Evolutionary conservation across 139 green algal species (phyloP), one percentile per base, ranked within the genome.

Genomic region (Tetradesmus lagerheimii): DNA sequence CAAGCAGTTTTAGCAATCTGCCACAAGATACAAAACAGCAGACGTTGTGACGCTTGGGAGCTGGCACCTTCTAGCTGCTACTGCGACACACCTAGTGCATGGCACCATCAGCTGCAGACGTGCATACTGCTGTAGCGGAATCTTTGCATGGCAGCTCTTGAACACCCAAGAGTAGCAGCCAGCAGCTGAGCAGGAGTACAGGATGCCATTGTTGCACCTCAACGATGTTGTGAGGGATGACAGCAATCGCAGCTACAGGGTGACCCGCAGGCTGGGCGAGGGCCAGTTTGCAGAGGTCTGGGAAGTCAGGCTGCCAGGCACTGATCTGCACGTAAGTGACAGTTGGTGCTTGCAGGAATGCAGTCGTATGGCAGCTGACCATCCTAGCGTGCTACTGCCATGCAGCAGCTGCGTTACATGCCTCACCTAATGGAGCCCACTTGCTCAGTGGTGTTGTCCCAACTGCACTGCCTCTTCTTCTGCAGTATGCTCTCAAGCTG

Each of bases 281-380:
- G 95, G 95, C 4, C 93, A 96, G 81, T 97, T 97, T 90, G 93
- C 95, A 16, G 95, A 97, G 74, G 95, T 97, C 0, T 97, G 96
- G 77, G 92, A 95, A n/a, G 94, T 95, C 20, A 80, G 80, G 35
- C 91, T 95, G 50, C 91, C 43, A 18, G 88, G 90, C 38, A 85
- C 5, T 9, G 91, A 92, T 23, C 90, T 89, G 66, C n/a, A 38
- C 11, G 67, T 78, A 23, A 78, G 67, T 78, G 39, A n/a, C 67
- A 78, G 67, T 9, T 18, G 29, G 15, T 20, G 67, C 67, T 38
- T 78, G 67, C 67, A 78, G n/a, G n/a, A 78, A 41, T 20, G 1
- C 16, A 9, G 29, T 6, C 11, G 4, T 27, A 38, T 5, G 23
- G n/a, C 31, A 78, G n/a, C 66, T 20, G n/a, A 23, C 11, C 29